Conservation (phyloP, 345 rosid species). For the Camelina neglecta region DNA sequence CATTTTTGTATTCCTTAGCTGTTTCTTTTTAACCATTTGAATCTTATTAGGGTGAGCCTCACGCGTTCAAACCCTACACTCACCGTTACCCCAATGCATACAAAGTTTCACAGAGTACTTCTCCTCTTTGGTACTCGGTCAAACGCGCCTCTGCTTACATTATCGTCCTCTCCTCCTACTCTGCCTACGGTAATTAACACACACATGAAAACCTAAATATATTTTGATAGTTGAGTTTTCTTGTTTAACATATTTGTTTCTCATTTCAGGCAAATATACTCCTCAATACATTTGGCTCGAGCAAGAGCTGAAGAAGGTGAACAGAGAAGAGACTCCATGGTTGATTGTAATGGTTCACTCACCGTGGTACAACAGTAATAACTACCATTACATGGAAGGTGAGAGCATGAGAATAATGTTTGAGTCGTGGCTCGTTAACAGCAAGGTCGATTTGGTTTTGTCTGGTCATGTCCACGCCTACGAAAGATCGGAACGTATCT, state of each 20-base stretch:
- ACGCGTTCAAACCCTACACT: constrained; percentile 45
- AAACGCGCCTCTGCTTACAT: constrained; percentile 47
- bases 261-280: constrained; percentile 39
- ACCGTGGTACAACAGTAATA: constrained; percentile 47
- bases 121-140: constrained; percentile 55
- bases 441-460: constrained; percentile 55
- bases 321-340: constrained; percentile 49
- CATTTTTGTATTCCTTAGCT: neutral
- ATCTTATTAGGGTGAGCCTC: constrained; percentile 41
- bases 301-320: constrained; percentile 45
- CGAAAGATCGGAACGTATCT: constrained; percentile 60
- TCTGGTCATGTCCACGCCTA: constrained; percentile 58
- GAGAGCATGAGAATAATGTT: constrained; percentile 59
- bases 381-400: constrained; percentile 57
- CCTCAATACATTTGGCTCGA: constrained; percentile 48
- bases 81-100: constrained; percentile 46
- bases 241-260: constrained; percentile 12
- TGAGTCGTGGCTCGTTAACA: constrained; percentile 51
- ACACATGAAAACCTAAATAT: neutral
- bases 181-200: constrained; percentile 45
- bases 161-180: constrained; percentile 51
- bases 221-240: neutral
- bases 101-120: constrained; percentile 42
- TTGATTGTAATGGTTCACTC: constrained; percentile 42
- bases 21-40: neutral